phyloP scores from a whole-genome alignment of 257 asterid genomes.

The Parsonsia alboflavescens region DNA sequence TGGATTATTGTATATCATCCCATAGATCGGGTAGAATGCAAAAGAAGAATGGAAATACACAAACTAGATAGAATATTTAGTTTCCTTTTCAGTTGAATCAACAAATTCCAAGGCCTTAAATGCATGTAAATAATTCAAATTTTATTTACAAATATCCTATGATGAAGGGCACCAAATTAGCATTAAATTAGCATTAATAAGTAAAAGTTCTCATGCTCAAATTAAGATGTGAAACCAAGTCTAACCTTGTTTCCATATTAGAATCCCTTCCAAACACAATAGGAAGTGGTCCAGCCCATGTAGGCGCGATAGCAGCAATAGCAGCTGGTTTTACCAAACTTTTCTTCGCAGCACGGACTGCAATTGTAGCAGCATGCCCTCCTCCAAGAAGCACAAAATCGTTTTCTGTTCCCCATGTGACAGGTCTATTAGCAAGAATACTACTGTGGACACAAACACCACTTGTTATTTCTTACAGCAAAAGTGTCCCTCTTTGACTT shows the following conservation, averaged over 20 bases:
- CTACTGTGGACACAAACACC: background rate
- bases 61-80: background rate
- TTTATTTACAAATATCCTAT: background rate
- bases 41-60: background rate
- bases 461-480: background rate
- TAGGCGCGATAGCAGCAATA: constrained; percentile 93
- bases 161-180: background rate
- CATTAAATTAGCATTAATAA: background rate
- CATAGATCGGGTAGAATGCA: background rate
- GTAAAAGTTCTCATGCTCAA: background rate
- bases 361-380: constrained; percentile 97
- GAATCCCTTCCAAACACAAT: constrained; percentile 88
- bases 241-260: constrained; percentile 79
- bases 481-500: background rate
- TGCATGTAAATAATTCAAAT: background rate
- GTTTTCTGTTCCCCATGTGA: constrained; percentile 35
- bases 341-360: constrained; percentile 73
- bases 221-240: background rate
- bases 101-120: background rate
- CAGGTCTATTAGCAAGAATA: constrained; percentile 10
- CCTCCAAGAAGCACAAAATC: constrained; percentile 83
- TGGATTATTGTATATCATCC: background rate
- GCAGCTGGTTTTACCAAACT: constrained; percentile 73
- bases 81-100: background rate
- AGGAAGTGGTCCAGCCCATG: constrained; percentile 99